A percentile compares a stretch with the other conserved stretches of the same genome.
phyloP scores from a whole-genome alignment of 768 basidiomycete genomes.

The Pleurotus platypus region DNA sequence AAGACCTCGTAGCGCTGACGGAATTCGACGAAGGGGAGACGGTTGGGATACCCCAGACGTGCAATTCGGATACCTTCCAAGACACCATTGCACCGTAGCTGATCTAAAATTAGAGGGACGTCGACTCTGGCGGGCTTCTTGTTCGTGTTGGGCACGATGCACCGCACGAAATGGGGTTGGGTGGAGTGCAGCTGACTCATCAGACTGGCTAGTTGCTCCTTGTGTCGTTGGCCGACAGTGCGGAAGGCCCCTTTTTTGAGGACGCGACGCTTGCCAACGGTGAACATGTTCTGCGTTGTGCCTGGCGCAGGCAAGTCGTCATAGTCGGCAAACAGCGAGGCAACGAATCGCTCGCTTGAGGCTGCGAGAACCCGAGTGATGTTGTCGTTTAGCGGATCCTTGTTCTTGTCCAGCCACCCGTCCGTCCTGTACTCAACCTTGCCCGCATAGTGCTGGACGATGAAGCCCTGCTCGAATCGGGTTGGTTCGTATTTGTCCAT shows the following conservation, averaged over 20 bases:
- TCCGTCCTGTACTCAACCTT: conserved; percentile 94
- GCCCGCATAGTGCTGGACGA: conserved; percentile 94
- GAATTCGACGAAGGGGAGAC: conserved; percentile 96
- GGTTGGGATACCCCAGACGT: conserved; percentile 93
- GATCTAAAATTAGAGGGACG: conserved; percentile 92
- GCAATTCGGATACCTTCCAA: conserved; percentile 98
- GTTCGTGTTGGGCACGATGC: conserved; percentile 91
- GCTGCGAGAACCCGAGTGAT: conserved; percentile 83
- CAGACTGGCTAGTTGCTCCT: conserved; percentile 88
- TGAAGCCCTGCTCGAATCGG: conserved; percentile 91
- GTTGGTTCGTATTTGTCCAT: conserved; percentile 82
- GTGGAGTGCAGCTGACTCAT: conserved; percentile 91
- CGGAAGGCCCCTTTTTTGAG: conserved; percentile 97
- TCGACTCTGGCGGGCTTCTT: conserved; percentile 93
- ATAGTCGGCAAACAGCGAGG: conserved; percentile 82
- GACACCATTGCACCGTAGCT: conserved; percentile 97
- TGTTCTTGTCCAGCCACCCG: conserved; percentile 99
- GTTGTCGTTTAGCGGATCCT: conserved; percentile 96
- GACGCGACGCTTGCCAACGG: conserved; percentile 62
- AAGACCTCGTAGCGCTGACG: conserved; percentile 95
- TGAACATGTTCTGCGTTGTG: conserved; percentile 33
- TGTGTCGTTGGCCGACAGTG: conserved; percentile 93
- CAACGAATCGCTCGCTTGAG: conserved; percentile 80
- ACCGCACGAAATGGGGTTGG: conserved; percentile 97
- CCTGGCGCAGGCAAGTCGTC: conserved; percentile 40